phyloP scores from a whole-genome alignment of 2,329 filamentous ascomycete species.

The Fusarium musae region DNA sequence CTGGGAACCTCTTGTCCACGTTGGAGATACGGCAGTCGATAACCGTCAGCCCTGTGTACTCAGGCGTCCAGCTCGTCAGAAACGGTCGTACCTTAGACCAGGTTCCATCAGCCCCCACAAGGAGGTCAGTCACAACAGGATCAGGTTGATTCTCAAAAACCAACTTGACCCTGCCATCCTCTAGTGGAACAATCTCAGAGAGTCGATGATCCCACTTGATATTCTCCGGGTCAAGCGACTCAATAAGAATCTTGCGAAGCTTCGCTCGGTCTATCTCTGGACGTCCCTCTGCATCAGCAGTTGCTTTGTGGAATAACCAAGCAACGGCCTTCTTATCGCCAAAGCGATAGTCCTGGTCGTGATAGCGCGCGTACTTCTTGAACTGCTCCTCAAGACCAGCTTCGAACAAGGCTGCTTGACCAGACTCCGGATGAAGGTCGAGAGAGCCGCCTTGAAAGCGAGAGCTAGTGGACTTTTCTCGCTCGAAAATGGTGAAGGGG shows the following conservation, averaged over 20 bases:
- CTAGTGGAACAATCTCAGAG: fast-evolving
- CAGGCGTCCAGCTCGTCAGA: not conserved
- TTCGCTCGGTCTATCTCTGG: not conserved
- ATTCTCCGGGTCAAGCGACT: not conserved
- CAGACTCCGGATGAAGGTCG: not conserved
- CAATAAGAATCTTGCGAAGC: not conserved
- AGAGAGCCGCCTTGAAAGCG: not conserved
- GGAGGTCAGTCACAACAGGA: not conserved
- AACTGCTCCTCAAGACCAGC: not conserved
- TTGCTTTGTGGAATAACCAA: not conserved
- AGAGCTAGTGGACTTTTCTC: not conserved
- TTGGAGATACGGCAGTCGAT: not conserved
- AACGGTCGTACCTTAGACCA: not conserved
- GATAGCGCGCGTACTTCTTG: not conserved
- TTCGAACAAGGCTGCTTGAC: not conserved
- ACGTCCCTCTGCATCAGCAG: not conserved
- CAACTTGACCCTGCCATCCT: not conserved
- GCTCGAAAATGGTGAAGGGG: not conserved
- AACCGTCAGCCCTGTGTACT: not conserved
- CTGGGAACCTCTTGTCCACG: not conserved
- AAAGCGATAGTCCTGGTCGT: not conserved
- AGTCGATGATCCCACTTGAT: not conserved
- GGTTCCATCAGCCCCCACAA: not conserved
- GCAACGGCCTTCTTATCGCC: not conserved
- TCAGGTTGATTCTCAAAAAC: not conserved